Conservation (phyloP, 2,329 filamentous ascomycete species). For the Aspergillus unguis region DNA sequence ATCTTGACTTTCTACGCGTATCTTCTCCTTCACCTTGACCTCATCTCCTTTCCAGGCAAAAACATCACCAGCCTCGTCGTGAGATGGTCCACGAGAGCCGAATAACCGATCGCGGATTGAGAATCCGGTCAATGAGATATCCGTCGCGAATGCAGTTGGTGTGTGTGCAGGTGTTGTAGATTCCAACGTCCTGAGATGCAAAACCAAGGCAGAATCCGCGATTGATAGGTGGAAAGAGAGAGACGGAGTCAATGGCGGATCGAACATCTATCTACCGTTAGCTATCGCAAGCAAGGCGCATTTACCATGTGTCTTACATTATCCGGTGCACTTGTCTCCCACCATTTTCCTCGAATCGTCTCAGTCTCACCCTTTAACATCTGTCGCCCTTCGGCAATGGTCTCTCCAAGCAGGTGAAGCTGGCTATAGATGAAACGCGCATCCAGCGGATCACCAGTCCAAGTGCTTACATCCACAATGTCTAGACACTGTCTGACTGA, state of each 20-base stretch:
- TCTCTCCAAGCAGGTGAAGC: slow-evolving; percentile 57
- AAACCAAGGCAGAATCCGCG: slow-evolving; percentile 66
- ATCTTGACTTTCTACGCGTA: slow-evolving; percentile 83
- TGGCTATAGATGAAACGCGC: slow-evolving; percentile 58
- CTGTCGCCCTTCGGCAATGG: slow-evolving; percentile 59
- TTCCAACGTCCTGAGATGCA: slow-evolving; percentile 68
- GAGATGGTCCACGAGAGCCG: slow-evolving; percentile 55
- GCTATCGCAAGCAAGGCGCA: neutral
- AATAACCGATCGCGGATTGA: slow-evolving; percentile 57
- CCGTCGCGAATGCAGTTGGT: slow-evolving; percentile 66
- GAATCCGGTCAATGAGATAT: slow-evolving; percentile 59
- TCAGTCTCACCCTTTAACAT: slow-evolving; percentile 55
- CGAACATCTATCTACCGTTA: slow-evolving; percentile 48
- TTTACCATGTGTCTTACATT: slow-evolving; percentile 46
- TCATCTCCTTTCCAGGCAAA: slow-evolving; percentile 69
- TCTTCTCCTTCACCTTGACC: slow-evolving; percentile 84
- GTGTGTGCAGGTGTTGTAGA: slow-evolving; percentile 57
- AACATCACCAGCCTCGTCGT: slow-evolving; percentile 75
- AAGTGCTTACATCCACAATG: slow-evolving; percentile 72
- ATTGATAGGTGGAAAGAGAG: slow-evolving; percentile 72
- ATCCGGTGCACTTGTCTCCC: slow-evolving; percentile 53
- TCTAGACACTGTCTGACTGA: slow-evolving; percentile 80
- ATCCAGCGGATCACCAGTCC: slow-evolving; percentile 63
- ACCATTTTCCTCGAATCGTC: slow-evolving; percentile 53
- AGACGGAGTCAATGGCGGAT: slow-evolving; percentile 60